phyloP scores from a whole-genome alignment of 108 stramenopile genomes.

The Heterococcus sp. region DNA sequence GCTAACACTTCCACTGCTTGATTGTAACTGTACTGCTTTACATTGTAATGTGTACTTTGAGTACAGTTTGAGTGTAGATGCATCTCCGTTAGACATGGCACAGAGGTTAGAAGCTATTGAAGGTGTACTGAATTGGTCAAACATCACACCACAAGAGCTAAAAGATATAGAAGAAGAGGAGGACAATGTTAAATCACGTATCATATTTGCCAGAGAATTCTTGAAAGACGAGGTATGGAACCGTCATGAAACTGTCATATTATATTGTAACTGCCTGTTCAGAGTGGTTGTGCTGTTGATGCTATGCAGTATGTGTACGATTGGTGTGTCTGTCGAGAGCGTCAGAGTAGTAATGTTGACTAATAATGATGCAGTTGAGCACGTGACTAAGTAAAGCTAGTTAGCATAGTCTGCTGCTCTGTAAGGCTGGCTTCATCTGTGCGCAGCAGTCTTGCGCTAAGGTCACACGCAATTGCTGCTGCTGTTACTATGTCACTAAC shows the following conservation, averaged over 20 bases:
- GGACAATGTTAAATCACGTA: conserved; percentile 84
- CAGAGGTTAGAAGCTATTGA: conserved; percentile 80
- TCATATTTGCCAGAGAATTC: conserved; percentile 87
- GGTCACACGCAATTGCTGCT: no score
- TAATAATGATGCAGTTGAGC: no score
- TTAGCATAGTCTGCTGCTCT: no score
- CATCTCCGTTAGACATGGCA: conserved; percentile 66
- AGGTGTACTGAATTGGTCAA: conserved; percentile 36
- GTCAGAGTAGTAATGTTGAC: no score
- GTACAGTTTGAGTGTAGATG: conserved; percentile 74
- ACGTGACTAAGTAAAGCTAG: no score
- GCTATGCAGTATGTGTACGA: not conserved
- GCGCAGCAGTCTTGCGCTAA: no score
- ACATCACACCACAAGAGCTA: conserved; percentile 1
- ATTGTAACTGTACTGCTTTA: no score
- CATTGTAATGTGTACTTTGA: no score
- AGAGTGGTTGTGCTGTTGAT: not conserved
- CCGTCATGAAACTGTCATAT: conserved; percentile 17
- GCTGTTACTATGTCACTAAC: no score
- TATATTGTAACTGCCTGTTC: not conserved
- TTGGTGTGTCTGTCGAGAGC: no score
- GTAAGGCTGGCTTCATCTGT: no score
- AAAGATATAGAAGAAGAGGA: conserved; percentile 55
- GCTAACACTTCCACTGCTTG: no score
- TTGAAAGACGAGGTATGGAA: conserved; percentile 72